Conservation (phyloP, 2,329 filamentous ascomycete species). For the Mariannaea sp. region DNA sequence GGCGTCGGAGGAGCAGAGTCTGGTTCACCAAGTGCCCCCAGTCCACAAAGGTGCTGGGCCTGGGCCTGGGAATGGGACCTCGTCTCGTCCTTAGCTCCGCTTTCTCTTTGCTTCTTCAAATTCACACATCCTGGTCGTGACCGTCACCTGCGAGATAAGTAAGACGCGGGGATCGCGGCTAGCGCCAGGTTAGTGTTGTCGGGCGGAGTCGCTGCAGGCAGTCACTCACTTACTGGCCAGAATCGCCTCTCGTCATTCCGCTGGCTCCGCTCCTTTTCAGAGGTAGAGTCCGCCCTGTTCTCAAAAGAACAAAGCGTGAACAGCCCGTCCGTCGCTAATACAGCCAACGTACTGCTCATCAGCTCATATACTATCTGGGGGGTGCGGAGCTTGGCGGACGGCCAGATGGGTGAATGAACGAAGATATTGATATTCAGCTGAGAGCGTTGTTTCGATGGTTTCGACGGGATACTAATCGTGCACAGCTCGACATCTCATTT, state of each 20-base stretch:
- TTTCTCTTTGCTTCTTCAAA: conserved; percentile 2
- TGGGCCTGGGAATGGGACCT: conserved; percentile 3
- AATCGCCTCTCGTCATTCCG: conserved; percentile 10
- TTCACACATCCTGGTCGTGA: conserved; percentile 11
- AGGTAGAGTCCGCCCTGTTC: conserved; percentile 3
- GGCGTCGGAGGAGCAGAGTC: conserved; percentile 8
- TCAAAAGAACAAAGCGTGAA: conserved; percentile 11
- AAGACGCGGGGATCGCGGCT: conserved; percentile 38
- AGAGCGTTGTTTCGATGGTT: neutral
- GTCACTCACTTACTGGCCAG: conserved; percentile 17
- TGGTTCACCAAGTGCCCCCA: too few relatives aligned
- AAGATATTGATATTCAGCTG: conserved; percentile 4
- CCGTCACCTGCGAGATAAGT: conserved; percentile 26
- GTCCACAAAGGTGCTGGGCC: conserved; percentile 5
- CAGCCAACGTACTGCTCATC: conserved; percentile 13
- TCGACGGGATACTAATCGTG: neutral
- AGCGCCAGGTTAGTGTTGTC: conserved; percentile 33
- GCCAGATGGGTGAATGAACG: conserved; percentile 8
- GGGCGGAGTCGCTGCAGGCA: conserved; percentile 32
- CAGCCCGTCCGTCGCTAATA: conserved; percentile 6
- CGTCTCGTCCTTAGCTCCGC: too few relatives aligned
- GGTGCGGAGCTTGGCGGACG: conserved; percentile 9
- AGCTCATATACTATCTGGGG: conserved; percentile 9
- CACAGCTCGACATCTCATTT: neutral
- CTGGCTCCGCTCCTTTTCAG: conserved; percentile 12